These are phyloP conservation scores for Mortierella sp. DNA, from an alignment of 371 early-diverging fungal genomes.

Conservation along the genomic window DNA sequence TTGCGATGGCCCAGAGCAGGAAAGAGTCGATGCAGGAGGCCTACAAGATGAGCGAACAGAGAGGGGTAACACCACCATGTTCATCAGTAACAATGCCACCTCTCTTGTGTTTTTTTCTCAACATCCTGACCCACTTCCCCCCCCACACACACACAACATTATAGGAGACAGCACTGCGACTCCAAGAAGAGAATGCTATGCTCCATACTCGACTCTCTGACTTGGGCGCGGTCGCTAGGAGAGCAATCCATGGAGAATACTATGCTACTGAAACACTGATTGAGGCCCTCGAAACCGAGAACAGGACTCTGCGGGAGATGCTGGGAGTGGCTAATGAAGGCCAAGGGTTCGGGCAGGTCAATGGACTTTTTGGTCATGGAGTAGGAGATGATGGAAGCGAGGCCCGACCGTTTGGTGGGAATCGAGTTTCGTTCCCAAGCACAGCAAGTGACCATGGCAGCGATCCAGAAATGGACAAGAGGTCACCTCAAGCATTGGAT, in stretches of 20 bases:
- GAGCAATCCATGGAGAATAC: slow-evolving; percentile 37
- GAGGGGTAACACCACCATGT: slow-evolving; percentile 14
- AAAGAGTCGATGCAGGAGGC: slow-evolving; percentile 50
- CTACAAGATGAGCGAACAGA: slow-evolving; percentile 47
- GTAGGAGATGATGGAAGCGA: too few species aligned
- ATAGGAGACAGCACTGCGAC: slow-evolving; percentile 21
- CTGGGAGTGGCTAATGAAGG: slow-evolving; percentile 29
- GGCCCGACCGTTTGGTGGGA: slow-evolving; percentile 4
- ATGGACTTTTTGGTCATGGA: too few species aligned
- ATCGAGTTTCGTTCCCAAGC: slow-evolving; percentile 46
- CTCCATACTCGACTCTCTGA: slow-evolving; percentile 33
- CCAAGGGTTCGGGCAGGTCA: too few species aligned
- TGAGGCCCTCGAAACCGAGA: slow-evolving; percentile 36
- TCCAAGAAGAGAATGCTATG: slow-evolving; percentile 30
- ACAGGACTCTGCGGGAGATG: slow-evolving; percentile 44
- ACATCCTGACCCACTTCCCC: too few species aligned
- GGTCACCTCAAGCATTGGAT: too few species aligned
- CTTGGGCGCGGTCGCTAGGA: slow-evolving; percentile 34
- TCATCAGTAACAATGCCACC: too few species aligned
- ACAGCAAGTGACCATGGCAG: slow-evolving; percentile 37
- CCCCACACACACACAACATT: too few species aligned
- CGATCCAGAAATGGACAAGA: slow-evolving; percentile 16
- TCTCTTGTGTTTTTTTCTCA: too few species aligned
- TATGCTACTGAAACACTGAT: slow-evolving; percentile 37
- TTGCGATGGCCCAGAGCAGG: slow-evolving; percentile 48